phyloP scores from a whole-genome alignment of 306 rosid species.

The Parietaria judaica region DNA sequence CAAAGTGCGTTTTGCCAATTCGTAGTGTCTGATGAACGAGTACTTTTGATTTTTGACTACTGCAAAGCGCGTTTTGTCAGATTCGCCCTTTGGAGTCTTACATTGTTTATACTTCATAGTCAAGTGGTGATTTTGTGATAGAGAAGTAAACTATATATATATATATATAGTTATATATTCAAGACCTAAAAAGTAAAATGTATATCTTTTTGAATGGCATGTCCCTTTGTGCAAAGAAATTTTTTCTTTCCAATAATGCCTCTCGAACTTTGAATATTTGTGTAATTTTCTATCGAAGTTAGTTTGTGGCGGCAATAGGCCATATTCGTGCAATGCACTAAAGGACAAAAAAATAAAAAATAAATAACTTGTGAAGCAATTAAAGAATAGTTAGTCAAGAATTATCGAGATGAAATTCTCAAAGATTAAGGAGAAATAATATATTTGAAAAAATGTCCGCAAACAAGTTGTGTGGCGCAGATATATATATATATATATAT shows the following conservation, averaged over 20 bases:
- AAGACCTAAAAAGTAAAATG: not conserved
- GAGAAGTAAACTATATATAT: not conserved
- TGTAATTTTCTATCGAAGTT: too few relatives aligned
- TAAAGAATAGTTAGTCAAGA: too few relatives aligned
- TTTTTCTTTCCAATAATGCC: not conserved
- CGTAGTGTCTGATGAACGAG: not conserved
- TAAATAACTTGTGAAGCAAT: too few relatives aligned
- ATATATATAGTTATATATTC: not conserved
- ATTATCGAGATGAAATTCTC: too few relatives aligned
- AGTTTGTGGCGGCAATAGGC: too few relatives aligned
- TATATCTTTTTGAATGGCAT: not conserved
- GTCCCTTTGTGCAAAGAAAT: not conserved
- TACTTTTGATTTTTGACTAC: not conserved
- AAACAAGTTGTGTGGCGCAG: too few relatives aligned
- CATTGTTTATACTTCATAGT: not conserved
- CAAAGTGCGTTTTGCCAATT: conserved; percentile 30
- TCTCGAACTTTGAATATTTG: too few relatives aligned
- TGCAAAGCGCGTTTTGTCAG: not conserved
- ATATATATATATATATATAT: too few relatives aligned
- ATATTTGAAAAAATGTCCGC: too few relatives aligned
- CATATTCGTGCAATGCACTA: too few relatives aligned
- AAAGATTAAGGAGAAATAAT: too few relatives aligned
- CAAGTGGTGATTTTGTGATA: not conserved
- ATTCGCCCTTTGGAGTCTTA: not conserved
- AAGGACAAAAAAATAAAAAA: too few relatives aligned